Evolutionary conservation across 176 grass and related monocot genomes (phyloP).

Genomic region (Metroxylon sagu): DNA sequence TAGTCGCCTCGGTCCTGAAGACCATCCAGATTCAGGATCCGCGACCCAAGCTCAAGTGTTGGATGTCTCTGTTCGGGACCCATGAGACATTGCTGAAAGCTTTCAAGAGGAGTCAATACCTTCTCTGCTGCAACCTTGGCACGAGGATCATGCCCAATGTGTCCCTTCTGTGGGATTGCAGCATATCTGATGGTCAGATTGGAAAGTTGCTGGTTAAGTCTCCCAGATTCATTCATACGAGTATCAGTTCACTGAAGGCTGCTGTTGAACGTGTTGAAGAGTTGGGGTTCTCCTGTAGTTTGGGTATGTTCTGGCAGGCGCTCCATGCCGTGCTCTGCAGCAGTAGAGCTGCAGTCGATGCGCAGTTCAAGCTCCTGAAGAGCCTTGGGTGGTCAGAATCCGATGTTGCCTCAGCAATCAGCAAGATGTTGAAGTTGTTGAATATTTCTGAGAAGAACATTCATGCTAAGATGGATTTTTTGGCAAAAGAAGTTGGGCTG

Average conservation of each 20-base stretch:
- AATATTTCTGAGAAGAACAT: slow-evolving; percentile 36
- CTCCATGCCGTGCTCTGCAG: neutral
- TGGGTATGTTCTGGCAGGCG: neutral
- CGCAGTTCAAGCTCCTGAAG: neutral
- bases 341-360: neutral
- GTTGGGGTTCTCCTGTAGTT: neutral
- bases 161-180: neutral
- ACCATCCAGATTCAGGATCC: neutral
- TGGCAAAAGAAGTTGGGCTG: slow-evolving; percentile 26
- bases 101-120: neutral
- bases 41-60: neutral
- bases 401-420: slow-evolving; percentile 21
- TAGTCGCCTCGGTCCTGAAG: neutral
- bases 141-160: neutral
- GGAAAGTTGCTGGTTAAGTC: neutral
- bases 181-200: neutral
- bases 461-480: slow-evolving; percentile 22
- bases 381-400: slow-evolving; percentile 28
- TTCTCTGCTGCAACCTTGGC: neutral
- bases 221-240: neutral
- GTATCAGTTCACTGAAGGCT: neutral
- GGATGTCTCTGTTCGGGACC: neutral
- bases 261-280: neutral
- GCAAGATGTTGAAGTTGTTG: slow-evolving; percentile 28
- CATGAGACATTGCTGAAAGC: neutral